Evolutionary conservation across 2,329 filamentous ascomycete species (phyloP).

Genomic region (Allantophomopsis lycopodina): DNA sequence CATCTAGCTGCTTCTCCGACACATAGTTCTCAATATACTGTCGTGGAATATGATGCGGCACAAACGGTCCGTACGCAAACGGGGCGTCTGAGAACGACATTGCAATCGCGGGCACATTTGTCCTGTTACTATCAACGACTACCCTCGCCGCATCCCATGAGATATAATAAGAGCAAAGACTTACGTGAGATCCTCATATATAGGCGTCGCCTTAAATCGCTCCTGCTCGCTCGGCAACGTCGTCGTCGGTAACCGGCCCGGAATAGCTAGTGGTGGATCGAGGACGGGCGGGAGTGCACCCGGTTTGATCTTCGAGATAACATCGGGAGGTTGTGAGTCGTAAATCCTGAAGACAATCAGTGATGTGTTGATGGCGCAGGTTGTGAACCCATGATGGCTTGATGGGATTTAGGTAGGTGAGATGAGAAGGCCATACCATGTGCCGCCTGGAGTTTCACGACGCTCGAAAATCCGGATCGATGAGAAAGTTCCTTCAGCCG

Average conservation of each 20-base stretch:
- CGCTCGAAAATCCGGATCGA: slow-evolving; percentile 37
- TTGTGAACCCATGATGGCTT: too few relatives aligned
- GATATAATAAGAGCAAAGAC: slow-evolving; percentile 5
- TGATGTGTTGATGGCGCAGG: too few relatives aligned
- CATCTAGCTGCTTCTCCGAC: slow-evolving; percentile 18
- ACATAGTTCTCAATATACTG: slow-evolving; percentile 44
- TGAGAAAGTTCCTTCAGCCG: too few relatives aligned
- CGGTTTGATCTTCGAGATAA: slow-evolving; percentile 19
- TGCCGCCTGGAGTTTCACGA: slow-evolving; percentile 40
- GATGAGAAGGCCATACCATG: slow-evolving; percentile 34
- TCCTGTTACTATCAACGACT: slow-evolving; percentile 17
- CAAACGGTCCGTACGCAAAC: slow-evolving; percentile 41
- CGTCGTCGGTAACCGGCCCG: slow-evolving; percentile 24
- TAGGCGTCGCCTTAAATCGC: slow-evolving; percentile 31
- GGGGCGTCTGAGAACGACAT: slow-evolving; percentile 39
- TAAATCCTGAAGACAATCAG: slow-evolving; percentile 29
- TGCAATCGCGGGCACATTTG: slow-evolving; percentile 40
- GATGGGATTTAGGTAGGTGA: neutral
- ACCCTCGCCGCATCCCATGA: too few relatives aligned
- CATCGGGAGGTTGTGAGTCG: slow-evolving; percentile 25
- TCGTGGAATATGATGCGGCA: slow-evolving; percentile 36
- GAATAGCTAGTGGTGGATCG: slow-evolving; percentile 31
- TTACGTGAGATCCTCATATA: slow-evolving; percentile 37
- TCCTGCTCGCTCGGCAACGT: slow-evolving; percentile 28
- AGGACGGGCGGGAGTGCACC: slow-evolving; percentile 28